Conservation (phyloP, 805 yeast genomes). For the Candida boleticola region DNA sequence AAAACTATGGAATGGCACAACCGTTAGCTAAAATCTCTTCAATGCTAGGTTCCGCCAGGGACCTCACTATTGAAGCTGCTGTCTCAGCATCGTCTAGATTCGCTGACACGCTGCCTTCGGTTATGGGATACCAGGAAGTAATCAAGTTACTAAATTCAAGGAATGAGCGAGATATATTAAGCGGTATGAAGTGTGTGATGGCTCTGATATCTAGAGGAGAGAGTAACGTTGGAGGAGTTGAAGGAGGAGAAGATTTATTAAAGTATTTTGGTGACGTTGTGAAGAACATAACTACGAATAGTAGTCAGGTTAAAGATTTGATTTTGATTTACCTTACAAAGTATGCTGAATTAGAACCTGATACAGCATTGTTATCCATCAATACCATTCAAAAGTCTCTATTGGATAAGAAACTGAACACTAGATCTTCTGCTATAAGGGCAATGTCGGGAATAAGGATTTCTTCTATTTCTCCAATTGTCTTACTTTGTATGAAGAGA, state of each 20-base stretch:
- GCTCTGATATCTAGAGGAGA: constrained; percentile 40
- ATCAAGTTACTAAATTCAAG: constrained; percentile 64
- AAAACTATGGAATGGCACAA: constrained; percentile 29
- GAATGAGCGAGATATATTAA: constrained; percentile 50
- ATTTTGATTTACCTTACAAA: constrained; percentile 73
- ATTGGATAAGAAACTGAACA: constrained; percentile 63
- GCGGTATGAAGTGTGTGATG: constrained; percentile 42
- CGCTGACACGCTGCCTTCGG: constrained; percentile 55
- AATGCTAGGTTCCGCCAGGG: constrained; percentile 77
- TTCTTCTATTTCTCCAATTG: constrained; percentile 76
- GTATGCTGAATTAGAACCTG: constrained; percentile 82
- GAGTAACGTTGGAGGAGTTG: background rate
- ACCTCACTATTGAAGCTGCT: constrained; percentile 79
- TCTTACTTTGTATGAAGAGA: constrained; percentile 69
- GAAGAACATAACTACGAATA: constrained; percentile 72
- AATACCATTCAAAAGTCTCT: constrained; percentile 88
- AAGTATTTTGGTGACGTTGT: constrained; percentile 78
- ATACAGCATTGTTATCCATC: constrained; percentile 83
- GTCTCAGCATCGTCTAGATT: constrained; percentile 68
- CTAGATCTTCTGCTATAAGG: constrained; percentile 71
- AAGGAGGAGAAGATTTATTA: constrained; percentile 25
- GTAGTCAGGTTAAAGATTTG: constrained; percentile 65
- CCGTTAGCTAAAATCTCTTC: constrained; percentile 63
- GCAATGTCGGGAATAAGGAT: constrained; percentile 82
- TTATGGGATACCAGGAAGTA: constrained; percentile 65